Conservation (phyloP, 805 yeast genomes). For the Kluyveromyces lactis region DNA sequence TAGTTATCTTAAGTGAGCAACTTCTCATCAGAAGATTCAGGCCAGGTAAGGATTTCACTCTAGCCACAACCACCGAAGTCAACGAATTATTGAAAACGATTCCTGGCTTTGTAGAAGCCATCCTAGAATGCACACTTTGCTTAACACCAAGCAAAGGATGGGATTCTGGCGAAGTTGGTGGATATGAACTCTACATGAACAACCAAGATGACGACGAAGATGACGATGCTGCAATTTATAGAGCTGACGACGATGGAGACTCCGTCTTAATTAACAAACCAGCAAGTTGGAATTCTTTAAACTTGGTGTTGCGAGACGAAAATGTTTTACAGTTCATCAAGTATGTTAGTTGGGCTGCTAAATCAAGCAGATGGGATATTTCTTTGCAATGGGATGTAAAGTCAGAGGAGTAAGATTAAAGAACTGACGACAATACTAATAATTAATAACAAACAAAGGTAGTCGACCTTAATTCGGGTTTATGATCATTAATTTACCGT, state of each 20-base stretch:
- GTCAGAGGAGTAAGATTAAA: conserved; percentile 21
- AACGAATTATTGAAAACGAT: conserved; percentile 31
- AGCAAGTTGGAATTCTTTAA: conserved; percentile 76
- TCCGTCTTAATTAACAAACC: conserved; percentile 71
- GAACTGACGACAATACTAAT: conserved; percentile 7
- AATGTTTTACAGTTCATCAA: conserved; percentile 86
- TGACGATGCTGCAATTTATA: conserved; percentile 85
- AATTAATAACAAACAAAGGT: conserved; percentile 13
- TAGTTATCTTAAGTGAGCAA: conserved; percentile 57
- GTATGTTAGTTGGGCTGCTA: conserved; percentile 80
- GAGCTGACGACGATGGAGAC: conserved; percentile 50
- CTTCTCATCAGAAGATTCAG: conserved; percentile 77
- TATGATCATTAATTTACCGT: too few relatives aligned
- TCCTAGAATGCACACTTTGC: conserved; percentile 72
- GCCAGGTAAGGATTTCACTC: conserved; percentile 88
- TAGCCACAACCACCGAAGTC: conserved; percentile 58
- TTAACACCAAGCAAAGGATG: conserved; percentile 77
- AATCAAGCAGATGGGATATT: conserved; percentile 91
- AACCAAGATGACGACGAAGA: conserved; percentile 39
- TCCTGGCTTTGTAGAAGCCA: conserved; percentile 32
- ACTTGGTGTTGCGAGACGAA: conserved; percentile 73
- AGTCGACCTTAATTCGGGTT: too few relatives aligned
- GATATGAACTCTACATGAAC: conserved; percentile 88
- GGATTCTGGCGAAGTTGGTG: conserved; percentile 88
- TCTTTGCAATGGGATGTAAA: conserved; percentile 70